A percentile compares a stretch with the other conserved stretches of the same genome.
Evolutionary conservation across 352 stramenopile genomes (phyloP).

Genomic region (Phytophthora parvispora): DNA sequence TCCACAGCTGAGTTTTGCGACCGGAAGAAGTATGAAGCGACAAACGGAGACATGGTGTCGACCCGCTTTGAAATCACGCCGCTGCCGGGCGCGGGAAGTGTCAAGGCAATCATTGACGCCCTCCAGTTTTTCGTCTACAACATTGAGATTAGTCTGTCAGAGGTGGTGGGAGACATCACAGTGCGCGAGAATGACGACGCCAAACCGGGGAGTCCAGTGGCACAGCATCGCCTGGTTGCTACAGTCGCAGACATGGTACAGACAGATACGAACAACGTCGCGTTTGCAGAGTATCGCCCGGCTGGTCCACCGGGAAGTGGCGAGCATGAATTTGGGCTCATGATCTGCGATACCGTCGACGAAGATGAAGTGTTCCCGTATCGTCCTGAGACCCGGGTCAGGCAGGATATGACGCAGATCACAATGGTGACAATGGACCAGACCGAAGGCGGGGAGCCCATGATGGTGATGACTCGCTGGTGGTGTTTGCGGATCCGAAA

Average conservation of each 20-base stretch:
- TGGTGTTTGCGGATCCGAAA: conserved; percentile 29
- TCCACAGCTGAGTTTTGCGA: conserved; percentile 35
- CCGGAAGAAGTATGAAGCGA: conserved; percentile 43
- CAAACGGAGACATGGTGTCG: conserved; percentile 35
- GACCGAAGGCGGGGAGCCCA: neutral
- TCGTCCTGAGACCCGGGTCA: conserved; percentile 33
- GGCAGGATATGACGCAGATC: conserved; percentile 41
- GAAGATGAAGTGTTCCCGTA: conserved; percentile 57
- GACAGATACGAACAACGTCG: conserved; percentile 45
- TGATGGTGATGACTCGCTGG: conserved; percentile 35
- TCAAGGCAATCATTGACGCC: conserved; percentile 43
- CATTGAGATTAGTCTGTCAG: conserved; percentile 56
- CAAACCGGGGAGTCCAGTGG: conserved; percentile 25
- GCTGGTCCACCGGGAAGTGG: neutral
- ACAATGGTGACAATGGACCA: conserved; percentile 14
- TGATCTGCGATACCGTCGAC: conserved; percentile 44
- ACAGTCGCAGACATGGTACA: conserved; percentile 29
- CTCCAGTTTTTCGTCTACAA: conserved; percentile 52
- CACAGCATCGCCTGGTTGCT: conserved; percentile 44
- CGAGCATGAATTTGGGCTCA: conserved; percentile 27
- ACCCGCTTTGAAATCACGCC: conserved; percentile 49
- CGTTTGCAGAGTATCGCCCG: conserved; percentile 36
- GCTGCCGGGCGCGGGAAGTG: conserved; percentile 25
- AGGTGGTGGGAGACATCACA: conserved; percentile 47
- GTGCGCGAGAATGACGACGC: conserved; percentile 59